Evolutionary conservation across 805 yeast species (phyloP), one percentile per base, ranked within the genome.

Genomic region (Candida endomychidarum): DNA sequence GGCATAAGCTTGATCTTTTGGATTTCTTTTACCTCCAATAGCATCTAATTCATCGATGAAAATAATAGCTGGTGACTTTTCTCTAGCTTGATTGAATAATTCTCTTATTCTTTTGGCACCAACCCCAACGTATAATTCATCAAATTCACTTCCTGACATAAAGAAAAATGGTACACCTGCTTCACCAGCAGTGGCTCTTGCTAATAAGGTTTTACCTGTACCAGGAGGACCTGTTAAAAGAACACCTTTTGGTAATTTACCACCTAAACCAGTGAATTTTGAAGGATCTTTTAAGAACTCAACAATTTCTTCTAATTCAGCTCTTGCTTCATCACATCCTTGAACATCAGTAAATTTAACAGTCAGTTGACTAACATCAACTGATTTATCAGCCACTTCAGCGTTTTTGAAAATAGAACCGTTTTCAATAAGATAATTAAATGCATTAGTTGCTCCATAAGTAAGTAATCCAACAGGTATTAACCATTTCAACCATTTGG

Each of bases 81-180:
- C 87, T 53, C 97, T 76, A 4, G 99, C 99, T 51, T 93, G 95
- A 5, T 81, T 69, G 56, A 93, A 93, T 49, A 93, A 75, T 56
- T 95, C 99, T 53, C 99, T 83, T 41, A 93, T 95, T 57, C 99
- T 79, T 63, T 90, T 91, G 40, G 99, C 99, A 59, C 99, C 99
- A 33, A 95, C 98, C 61, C 99, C 99, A 15, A 93, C 99, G 56
- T 91, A 93, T 51, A 95, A 77, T 66, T 93, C 99, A 61, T 95
- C 99, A 59, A 93, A 93, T 61, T 93, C 99, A 1, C 96, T 87
- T 34, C 99, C 99, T 5, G 96, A 86, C 97, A 93, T 91, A 65
- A 91, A 91, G 66, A 90, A 91, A 59, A 93, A 93, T 30, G 98
- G 99, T 17, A 93, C 98, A 41, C 96, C 98, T 5, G 99, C 98